These are phyloP conservation scores for Fusarium sp. DNA, from an alignment of 2,329 filamentous ascomycete species.

Conservation along the genomic window DNA sequence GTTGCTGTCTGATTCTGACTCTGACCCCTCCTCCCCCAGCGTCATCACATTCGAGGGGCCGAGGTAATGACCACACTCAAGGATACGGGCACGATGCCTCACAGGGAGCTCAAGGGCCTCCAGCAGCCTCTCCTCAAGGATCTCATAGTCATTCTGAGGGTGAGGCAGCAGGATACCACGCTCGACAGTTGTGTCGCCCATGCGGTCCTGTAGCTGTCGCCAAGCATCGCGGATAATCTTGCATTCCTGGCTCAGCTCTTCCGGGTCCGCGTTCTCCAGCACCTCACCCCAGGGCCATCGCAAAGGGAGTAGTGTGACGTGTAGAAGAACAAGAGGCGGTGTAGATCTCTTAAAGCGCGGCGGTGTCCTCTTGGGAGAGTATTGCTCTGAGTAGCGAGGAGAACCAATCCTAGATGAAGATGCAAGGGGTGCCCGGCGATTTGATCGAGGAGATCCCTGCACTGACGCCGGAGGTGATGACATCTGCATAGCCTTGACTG, in stretches of 20 bases:
- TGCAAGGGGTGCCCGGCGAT: conserved; percentile 60
- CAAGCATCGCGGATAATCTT: conserved; percentile 70
- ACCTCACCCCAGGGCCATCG: conserved; percentile 72
- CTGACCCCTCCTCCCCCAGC: conserved; percentile 49
- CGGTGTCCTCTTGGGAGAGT: conserved; percentile 68
- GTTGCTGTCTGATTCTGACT: conserved; percentile 58
- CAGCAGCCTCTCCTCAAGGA: conserved; percentile 80
- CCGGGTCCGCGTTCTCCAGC: conserved; percentile 57
- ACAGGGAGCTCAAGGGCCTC: conserved; percentile 78
- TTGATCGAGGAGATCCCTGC: conserved; percentile 65
- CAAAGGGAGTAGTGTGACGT: conserved; percentile 79
- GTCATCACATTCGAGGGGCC: conserved; percentile 65
- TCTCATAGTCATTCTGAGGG: conserved; percentile 81
- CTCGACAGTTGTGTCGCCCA: conserved; percentile 77
- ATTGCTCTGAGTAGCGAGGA: conserved; percentile 62
- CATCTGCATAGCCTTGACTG: conserved; percentile 78
- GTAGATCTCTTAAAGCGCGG: conserved; percentile 66
- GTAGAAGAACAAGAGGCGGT: conserved; percentile 78
- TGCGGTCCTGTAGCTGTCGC: conserved; percentile 74
- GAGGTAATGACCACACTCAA: conserved; percentile 82
- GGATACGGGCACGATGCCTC: conserved; percentile 71
- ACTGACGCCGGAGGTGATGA: conserved; percentile 70
- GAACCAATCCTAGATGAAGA: conserved; percentile 69
- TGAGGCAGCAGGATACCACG: conserved; percentile 81
- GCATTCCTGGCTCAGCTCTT: conserved; percentile 58